Conservation (phyloP, 495 filamentous ascomycete species). For the Xylaria scruposa region DNA sequence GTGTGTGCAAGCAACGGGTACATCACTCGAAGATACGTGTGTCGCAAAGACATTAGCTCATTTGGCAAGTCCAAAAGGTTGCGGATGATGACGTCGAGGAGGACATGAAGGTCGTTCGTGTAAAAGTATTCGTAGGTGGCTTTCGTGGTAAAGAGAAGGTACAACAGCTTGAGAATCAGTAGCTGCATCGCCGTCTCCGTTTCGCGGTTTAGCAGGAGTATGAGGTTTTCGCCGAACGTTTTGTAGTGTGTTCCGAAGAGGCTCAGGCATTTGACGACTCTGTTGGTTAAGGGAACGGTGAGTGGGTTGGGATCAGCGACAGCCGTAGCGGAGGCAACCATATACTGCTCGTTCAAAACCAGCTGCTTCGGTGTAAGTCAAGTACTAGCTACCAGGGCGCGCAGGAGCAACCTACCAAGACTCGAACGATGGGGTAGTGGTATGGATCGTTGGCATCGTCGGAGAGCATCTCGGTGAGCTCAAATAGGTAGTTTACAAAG, state of each 20-base stretch:
- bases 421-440: slow-evolving; percentile 93
- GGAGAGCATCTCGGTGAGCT: slow-evolving; percentile 86
- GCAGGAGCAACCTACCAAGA: slow-evolving; percentile 67
- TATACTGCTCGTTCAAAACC: slow-evolving; percentile 97
- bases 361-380: slow-evolving; percentile 60
- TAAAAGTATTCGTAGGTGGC: slow-evolving; percentile 98
- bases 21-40: slow-evolving; percentile 97
- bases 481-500: slow-evolving; percentile 83
- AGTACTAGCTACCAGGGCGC: slow-evolving; percentile 24
- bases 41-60: slow-evolving; percentile 78
- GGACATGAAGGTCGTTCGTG: slow-evolving; percentile 92
- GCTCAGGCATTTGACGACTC: slow-evolving; percentile 88
- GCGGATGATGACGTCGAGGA: slow-evolving; percentile 94
- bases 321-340: slow-evolving; percentile 72
- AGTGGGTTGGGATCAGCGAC: slow-evolving; percentile 59
- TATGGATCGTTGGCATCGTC: slow-evolving; percentile 94
- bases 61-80: slow-evolving; percentile 92
- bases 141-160: slow-evolving; percentile 89
- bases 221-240: slow-evolving; percentile 98
- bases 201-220: slow-evolving; percentile 93
- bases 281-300: slow-evolving; percentile 75
- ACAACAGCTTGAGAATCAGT: slow-evolving; percentile 92
- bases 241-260: slow-evolving; percentile 79
- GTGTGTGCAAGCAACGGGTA: slow-evolving; percentile 91
- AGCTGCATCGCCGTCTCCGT: slow-evolving; percentile 92